A percentile compares a stretch with the other conserved stretches of the same genome.
Conservation (phyloP, 345 rosid species). For the Camelina laxa region DNA sequence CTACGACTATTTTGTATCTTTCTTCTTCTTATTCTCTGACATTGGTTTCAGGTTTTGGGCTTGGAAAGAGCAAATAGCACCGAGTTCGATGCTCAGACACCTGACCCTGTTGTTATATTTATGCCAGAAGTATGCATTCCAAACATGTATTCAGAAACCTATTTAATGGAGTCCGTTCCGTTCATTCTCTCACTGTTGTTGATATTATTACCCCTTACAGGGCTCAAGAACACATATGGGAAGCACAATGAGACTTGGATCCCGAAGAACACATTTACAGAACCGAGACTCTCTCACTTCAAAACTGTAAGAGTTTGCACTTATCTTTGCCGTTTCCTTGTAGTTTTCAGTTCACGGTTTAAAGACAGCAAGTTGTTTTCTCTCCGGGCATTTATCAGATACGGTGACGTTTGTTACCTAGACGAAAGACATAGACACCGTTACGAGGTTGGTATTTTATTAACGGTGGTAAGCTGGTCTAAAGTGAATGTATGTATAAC, state of each 20-base stretch:
- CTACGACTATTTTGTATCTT: neutral
- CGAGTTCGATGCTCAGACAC: slow-evolving; percentile 80
- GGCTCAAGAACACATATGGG: slow-evolving; percentile 99
- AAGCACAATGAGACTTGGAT: slow-evolving; percentile 97
- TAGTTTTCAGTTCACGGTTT: neutral
- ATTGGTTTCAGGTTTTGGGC: slow-evolving; percentile 70
- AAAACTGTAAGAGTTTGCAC: slow-evolving; percentile 60
- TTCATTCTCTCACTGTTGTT: slow-evolving; percentile 13
- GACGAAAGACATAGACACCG: slow-evolving; percentile 94
- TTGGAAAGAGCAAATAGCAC: slow-evolving; percentile 79
- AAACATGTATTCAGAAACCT: slow-evolving; percentile 24
- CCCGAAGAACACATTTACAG: slow-evolving; percentile 79
- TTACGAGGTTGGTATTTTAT: slow-evolving; percentile 72
- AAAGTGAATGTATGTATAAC: neutral
- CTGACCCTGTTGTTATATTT: slow-evolving; percentile 83
- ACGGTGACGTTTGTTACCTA: slow-evolving; percentile 59
- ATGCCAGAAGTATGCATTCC: slow-evolving; percentile 83
- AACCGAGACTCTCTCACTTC: slow-evolving; percentile 76
- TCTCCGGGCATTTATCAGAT: slow-evolving; percentile 53
- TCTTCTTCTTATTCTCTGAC: slow-evolving; percentile 26
- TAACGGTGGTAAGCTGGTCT: slow-evolving; percentile 1
- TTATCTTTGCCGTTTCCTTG: slow-evolving; percentile 14
- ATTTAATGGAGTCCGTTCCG: slow-evolving; percentile 2
- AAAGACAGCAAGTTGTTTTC: slow-evolving; percentile 11
- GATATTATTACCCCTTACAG: slow-evolving; percentile 47